Percentiles rank a stretch among this genome's conserved stretches.
Evolutionary conservation across 2,329 filamentous ascomycete genomes (phyloP).

Genomic region (Epichloe gansuensis): DNA sequence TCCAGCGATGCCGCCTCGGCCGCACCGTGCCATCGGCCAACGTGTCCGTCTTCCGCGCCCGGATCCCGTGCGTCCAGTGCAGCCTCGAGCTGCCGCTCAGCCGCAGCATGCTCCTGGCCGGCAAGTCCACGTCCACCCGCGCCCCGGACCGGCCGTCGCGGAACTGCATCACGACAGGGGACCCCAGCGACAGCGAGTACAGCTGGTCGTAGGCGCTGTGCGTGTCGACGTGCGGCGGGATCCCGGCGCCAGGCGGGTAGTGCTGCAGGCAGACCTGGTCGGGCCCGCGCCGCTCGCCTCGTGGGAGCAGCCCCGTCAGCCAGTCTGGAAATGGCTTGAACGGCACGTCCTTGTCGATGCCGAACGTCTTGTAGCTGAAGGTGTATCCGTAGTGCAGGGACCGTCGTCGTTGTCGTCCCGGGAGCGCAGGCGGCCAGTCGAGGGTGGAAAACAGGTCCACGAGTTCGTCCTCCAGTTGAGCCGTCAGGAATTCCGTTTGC

Average conservation of each 20-base stretch:
- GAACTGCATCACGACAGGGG: slow-evolving; percentile 33
- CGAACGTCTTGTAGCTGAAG: slow-evolving; percentile 47
- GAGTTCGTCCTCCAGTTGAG: slow-evolving; percentile 31
- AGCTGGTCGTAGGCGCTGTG: slow-evolving; percentile 33
- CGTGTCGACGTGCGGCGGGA: slow-evolving; percentile 49
- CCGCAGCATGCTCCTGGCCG: slow-evolving; percentile 37
- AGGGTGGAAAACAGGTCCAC: slow-evolving; percentile 15
- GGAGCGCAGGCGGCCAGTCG: slow-evolving; percentile 3
- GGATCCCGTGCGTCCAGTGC: slow-evolving; percentile 45
- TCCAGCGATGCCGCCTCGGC: slow-evolving; percentile 34
- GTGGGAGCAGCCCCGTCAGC: slow-evolving; percentile 35
- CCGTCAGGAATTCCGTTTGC: slow-evolving; percentile 34
- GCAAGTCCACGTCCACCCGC: slow-evolving; percentile 32
- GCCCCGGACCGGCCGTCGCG: slow-evolving; percentile 15
- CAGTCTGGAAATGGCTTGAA: slow-evolving; percentile 39
- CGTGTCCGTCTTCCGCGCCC: slow-evolving; percentile 38
- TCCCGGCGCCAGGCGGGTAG: slow-evolving; percentile 47
- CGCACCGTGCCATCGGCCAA: slow-evolving; percentile 33
- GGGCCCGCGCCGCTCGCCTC: slow-evolving; percentile 29
- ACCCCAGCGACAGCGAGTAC: slow-evolving; percentile 31
- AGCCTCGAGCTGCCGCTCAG: slow-evolving; percentile 37
- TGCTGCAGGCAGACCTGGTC: slow-evolving; percentile 50
- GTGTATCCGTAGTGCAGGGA: slow-evolving; percentile 39
- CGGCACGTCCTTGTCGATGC: slow-evolving; percentile 31
- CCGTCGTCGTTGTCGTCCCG: slow-evolving; percentile 6